These are phyloP conservation scores for Aspergillus biplanus DNA, from an alignment of 495 filamentous ascomycete species.

Conservation along the genomic window DNA sequence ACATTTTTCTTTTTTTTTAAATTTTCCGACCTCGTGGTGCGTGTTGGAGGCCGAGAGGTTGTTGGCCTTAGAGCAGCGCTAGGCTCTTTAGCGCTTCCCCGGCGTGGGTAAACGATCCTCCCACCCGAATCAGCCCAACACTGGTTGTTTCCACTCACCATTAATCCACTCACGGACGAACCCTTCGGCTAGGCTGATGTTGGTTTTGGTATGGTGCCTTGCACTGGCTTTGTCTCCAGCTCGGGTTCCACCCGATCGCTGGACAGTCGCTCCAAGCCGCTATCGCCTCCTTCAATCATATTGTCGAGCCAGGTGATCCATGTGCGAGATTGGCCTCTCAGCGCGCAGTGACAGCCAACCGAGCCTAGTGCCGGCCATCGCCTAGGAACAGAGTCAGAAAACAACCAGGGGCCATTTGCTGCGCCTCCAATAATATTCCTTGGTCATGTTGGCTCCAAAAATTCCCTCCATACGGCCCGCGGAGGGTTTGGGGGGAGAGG, in stretches of 20 bases:
- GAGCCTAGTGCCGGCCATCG: constrained; percentile 4
- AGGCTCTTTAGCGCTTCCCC: constrained; percentile 17
- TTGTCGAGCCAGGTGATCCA: constrained; percentile 25
- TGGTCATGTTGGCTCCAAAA: constrained; percentile 7
- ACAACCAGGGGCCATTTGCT: constrained; percentile 19
- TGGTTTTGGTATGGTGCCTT: constrained; percentile 13
- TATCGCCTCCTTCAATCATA: constrained; percentile 28
- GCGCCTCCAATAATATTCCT: constrained; percentile 21
- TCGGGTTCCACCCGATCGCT: constrained; percentile 21
- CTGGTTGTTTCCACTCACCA: constrained; percentile 20
- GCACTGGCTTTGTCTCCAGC: constrained; percentile 12
- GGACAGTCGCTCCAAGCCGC: constrained; percentile 8
- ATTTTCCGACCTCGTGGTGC: constrained; percentile 11
- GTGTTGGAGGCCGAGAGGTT: background rate
- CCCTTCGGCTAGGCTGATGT: constrained; percentile 7
- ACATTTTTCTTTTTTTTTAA: background rate
- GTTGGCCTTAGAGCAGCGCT: background rate
- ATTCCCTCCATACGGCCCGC: constrained; percentile 10
- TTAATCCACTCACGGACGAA: constrained; percentile 16
- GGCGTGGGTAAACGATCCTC: constrained; percentile 11
- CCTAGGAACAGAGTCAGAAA: background rate
- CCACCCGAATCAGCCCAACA: constrained; percentile 7
- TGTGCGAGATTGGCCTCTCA: constrained; percentile 1
- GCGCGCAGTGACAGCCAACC: constrained; percentile 2
- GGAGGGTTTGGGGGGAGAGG: constrained; percentile 5